Evolutionary conservation across 768 basidiomycete genomes (phyloP), one percentile per base, ranked within the genome.

Genomic region (Boletus sp.): DNA sequence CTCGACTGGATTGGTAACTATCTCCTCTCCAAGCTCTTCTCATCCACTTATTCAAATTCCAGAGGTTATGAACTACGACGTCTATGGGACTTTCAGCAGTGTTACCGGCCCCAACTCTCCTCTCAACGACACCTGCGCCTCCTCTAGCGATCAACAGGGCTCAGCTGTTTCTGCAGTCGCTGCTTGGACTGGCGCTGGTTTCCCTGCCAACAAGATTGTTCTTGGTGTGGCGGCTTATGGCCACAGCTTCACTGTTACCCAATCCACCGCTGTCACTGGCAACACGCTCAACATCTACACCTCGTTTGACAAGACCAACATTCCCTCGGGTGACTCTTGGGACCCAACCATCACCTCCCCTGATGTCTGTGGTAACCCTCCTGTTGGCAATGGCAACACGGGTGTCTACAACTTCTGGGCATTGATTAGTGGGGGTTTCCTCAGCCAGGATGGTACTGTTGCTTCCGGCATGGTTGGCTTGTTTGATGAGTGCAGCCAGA

Each of bases 161-260:
- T 95, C 92, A 47, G 94, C 89, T 10, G 76, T 78, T 23, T 84
- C 85, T 7, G 85, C 89, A 5, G 79, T 98, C 41, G 66, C 74
- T 9, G 79, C 82, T 3, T 97, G 94, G 95, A 81, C 77, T 1
- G 60, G 64, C 0, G 93, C 93, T 37, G 89, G 90, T 11, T 85
- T 98, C 72, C 88, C 93, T 17, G 71, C 77, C 8, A 54, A 57
- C 49, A 72, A 88, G 73, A 85, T 96, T 53, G 82, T 93, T 29
- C 82, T 98, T 7, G 95, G 93, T 50, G 84, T 96, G 1, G 83
- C 93, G 13, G 74, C 86, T 17, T 96, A 92, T 70, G 91, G 90
- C 1, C 92, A 92, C 71, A 83, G 90, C 21, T 94, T 76, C 76
- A 71, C 39, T 0, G 69, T 70, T 5, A 21, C 58, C 19, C 59